Base-by-base conservation (phyloP, 129 eudicot species). In the Helianthus tuberosus region DNA sequence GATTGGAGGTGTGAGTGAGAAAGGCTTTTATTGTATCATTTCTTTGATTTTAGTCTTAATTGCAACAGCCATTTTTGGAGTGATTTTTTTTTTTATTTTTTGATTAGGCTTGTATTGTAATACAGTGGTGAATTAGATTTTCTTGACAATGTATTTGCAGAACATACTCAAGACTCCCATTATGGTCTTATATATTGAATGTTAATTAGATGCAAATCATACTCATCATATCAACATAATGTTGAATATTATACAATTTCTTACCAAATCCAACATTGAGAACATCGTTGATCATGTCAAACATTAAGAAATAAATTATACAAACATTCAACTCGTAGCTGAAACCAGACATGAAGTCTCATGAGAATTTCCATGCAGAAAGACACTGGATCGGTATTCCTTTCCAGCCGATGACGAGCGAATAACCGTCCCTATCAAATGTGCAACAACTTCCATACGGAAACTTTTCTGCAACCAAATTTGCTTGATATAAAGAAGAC, bases 341-440 rank as follows among this genome's bases (percentile, higher is more conserved):
- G 16, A 50, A 15, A 55, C 44, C 14, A 23, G 58, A 16, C 43
- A 48, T 23, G 12, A 47, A 59, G 25, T 55, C 36, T 77, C 66
- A 66, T 29, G 64, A 44, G 57, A 87, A 82, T 61, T 68, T 85
- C 92, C 90, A 89, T 29, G 80, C 84, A 10, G 96, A 84, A 62
- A 85, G 69, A 39, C 77, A 75, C 32, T 60, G 65, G 48, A 87
- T 50, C 5, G 92, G 88, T 10, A 84, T 78, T 72, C 88, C 92
- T 69, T 87, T 89, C 96, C 96, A 89, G 62, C 92, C 88, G 8
- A 89, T 51, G 44, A 74, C 29, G 5, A 89, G 67, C 69, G 75
- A 16, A 32, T 84, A 63, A 0, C 82, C 90, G 50, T 86, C 69
- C 78, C 36, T 75, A 39, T 84, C 78, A 17, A 89, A 73, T 4